phyloP scores from a whole-genome alignment of 805 yeast genomes.

The Nakazawaea ernobii region DNA sequence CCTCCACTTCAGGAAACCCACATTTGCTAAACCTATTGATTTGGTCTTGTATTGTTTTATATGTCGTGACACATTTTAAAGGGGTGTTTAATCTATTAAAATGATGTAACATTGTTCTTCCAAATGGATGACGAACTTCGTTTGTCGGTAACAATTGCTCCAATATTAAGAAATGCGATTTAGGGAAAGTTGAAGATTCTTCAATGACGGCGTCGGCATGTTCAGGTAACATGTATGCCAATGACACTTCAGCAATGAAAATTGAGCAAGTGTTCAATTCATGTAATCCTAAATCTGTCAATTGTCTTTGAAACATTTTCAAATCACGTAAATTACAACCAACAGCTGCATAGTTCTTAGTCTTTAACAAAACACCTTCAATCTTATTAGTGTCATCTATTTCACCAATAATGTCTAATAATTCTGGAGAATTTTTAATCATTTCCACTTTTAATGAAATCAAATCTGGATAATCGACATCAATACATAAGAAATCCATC shows the following conservation, averaged over 20 bases:
- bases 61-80: slow-evolving; percentile 53
- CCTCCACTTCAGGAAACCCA: slow-evolving; percentile 46
- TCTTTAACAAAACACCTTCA: slow-evolving; percentile 25
- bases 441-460: slow-evolving; percentile 48
- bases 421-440: slow-evolving; percentile 43
- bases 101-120: slow-evolving; percentile 69
- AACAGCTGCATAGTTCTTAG: slow-evolving; percentile 46
- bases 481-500: slow-evolving; percentile 43
- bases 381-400: slow-evolving; percentile 1
- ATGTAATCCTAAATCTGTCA: slow-evolving; percentile 22
- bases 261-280: slow-evolving; percentile 34
- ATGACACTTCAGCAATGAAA: slow-evolving; percentile 76
- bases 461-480: slow-evolving; percentile 72
- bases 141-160: slow-evolving; percentile 74
- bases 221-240: slow-evolving; percentile 70
- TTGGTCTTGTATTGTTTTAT: slow-evolving; percentile 49
- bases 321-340: slow-evolving; percentile 63
- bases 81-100: slow-evolving; percentile 64
- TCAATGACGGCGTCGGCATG: slow-evolving; percentile 58
- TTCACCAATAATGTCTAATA: slow-evolving; percentile 39
- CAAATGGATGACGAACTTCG: slow-evolving; percentile 50
- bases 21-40: slow-evolving; percentile 36
- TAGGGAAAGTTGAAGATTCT: slow-evolving; percentile 36
- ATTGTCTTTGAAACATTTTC: slow-evolving; percentile 28
- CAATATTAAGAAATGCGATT: slow-evolving; percentile 56